Evolutionary conservation across 495 filamentous ascomycete species (phyloP).

Genomic region (Xylaria cubensis): DNA sequence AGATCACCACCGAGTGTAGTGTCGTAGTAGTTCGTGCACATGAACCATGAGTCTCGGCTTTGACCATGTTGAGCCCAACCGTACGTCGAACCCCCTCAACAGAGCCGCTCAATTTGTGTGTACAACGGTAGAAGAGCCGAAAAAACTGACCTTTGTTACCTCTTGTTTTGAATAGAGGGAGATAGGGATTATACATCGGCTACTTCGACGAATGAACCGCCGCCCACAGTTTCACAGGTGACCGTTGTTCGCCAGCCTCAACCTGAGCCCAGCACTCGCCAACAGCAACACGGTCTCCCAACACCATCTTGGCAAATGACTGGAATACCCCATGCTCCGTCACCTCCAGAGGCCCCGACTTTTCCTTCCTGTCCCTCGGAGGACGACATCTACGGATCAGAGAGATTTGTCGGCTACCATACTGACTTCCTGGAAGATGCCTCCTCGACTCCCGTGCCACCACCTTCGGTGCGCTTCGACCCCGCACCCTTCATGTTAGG

Average conservation of each 20-base stretch:
- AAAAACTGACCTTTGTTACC: slow-evolving; percentile 25
- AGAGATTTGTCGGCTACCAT: slow-evolving; percentile 41
- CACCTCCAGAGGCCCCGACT: slow-evolving; percentile 40
- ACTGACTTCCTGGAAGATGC: slow-evolving; percentile 25
- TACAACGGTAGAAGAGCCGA: neutral
- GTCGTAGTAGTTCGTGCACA: slow-evolving; percentile 8
- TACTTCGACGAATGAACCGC: slow-evolving; percentile 10
- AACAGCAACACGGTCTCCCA: slow-evolving; percentile 15
- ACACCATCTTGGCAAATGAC: slow-evolving; percentile 36
- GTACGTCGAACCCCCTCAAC: slow-evolving; percentile 32
- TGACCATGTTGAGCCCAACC: slow-evolving; percentile 39
- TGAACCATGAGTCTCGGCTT: slow-evolving; percentile 32
- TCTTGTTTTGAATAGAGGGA: slow-evolving; percentile 8
- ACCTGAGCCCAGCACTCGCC: slow-evolving; percentile 17
- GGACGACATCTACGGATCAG: slow-evolving; percentile 45
- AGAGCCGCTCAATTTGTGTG: neutral
- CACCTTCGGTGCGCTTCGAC: slow-evolving; percentile 38
- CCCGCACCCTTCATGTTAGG: slow-evolving; percentile 43
- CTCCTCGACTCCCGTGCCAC: slow-evolving; percentile 33
- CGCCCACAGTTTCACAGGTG: slow-evolving; percentile 28
- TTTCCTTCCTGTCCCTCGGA: slow-evolving; percentile 44
- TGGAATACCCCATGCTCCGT: slow-evolving; percentile 43
- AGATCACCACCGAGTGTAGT: neutral
- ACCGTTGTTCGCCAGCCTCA: slow-evolving; percentile 32
- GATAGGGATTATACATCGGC: slow-evolving; percentile 1